phyloP scores from a whole-genome alignment of 2,329 filamentous ascomycete genomes.

The Hawksworthiomyces lignivorus region DNA sequence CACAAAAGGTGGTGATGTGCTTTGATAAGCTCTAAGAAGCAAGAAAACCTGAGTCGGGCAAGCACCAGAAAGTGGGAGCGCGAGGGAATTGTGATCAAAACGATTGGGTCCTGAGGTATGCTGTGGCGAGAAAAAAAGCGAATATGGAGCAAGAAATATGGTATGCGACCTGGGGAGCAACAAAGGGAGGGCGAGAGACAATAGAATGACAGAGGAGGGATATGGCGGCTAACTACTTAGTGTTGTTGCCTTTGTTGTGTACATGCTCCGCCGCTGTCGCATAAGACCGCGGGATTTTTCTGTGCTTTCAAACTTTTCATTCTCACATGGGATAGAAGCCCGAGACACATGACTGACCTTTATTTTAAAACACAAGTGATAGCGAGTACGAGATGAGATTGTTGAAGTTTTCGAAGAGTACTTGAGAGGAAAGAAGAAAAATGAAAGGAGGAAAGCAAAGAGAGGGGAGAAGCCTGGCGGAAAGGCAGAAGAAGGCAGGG shows the following conservation, averaged over 20 bases:
- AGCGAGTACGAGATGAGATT: too few species aligned
- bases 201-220: neutral
- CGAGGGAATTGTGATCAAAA: constrained; percentile 8
- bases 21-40: neutral
- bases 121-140: neutral
- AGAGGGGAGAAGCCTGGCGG: neutral
- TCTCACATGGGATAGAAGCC: too few species aligned
- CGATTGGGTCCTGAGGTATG: neutral
- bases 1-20: neutral
- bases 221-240: constrained; percentile 9
- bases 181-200: neutral
- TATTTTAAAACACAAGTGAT: constrained; percentile 6
- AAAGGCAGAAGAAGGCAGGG: too few species aligned
- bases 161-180: neutral
- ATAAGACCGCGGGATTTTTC: constrained; percentile 11
- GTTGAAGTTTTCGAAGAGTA: neutral
- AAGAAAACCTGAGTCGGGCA: neutral
- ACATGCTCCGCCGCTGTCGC: constrained; percentile 2
- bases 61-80: neutral
- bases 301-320: neutral
- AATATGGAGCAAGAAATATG: neutral
- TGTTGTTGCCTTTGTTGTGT: neutral
- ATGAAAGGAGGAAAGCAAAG: neutral
- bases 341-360: constrained; percentile 9
- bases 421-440: neutral